phyloP scores from a whole-genome alignment of 352 stramenopile species.

The Hyaloperonospora brassicae region DNA sequence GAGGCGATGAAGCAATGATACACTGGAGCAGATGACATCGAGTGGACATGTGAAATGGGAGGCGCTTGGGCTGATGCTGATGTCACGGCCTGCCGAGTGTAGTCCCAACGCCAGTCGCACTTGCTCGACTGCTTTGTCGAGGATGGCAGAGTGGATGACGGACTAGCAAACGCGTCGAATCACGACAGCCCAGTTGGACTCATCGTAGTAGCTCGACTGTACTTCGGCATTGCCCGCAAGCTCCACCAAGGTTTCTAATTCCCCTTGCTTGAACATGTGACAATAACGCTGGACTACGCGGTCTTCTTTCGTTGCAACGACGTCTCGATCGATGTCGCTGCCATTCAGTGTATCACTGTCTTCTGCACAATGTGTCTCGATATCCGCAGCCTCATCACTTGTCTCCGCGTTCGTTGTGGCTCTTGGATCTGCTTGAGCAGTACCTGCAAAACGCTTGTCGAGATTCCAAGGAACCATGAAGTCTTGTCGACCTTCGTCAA shows the following conservation, averaged over 20 bases:
- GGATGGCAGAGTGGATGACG: background rate
- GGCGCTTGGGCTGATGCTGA: no score
- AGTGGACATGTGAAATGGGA: no score
- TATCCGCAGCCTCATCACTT: constrained; percentile 6
- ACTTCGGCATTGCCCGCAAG: constrained; percentile 53
- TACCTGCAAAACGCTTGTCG: constrained; percentile 58
- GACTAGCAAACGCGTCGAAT: constrained; percentile 46
- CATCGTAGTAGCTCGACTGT: constrained; percentile 78
- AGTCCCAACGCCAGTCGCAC: no score
- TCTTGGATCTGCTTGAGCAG: constrained; percentile 6
- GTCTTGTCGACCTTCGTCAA: constrained; percentile 60
- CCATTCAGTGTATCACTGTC: constrained; percentile 7
- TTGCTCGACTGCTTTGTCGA: no score
- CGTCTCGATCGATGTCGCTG: constrained; percentile 7
- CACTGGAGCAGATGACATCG: no score
- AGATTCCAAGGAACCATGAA: constrained; percentile 87
- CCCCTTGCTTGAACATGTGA: constrained; percentile 85
- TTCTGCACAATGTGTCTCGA: constrained; percentile 1
- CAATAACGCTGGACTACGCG: constrained; percentile 75
- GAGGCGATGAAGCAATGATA: no score
- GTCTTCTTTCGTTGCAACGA: constrained; percentile 11
- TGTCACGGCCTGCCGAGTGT: no score
- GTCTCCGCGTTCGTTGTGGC: constrained; percentile 3
- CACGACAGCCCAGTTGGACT: constrained; percentile 83
- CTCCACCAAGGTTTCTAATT: constrained; percentile 59